Conservation (phyloP, 2,329 filamentous ascomycete species). For the Alternaria tenuissima region DNA sequence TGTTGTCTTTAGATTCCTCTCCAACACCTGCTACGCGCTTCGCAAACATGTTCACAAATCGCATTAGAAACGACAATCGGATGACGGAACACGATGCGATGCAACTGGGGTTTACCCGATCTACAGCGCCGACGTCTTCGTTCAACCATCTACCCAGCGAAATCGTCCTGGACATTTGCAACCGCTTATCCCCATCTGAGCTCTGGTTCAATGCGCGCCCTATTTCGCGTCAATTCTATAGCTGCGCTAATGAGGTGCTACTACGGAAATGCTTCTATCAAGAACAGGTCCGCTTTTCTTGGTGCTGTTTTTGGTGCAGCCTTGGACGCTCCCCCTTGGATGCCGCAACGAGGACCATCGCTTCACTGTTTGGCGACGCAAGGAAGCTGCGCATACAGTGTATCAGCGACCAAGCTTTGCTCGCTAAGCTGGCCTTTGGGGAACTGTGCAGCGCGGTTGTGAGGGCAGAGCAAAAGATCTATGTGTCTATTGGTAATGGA, state of each 20-base stretch:
- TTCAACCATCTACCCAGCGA: slow-evolving; percentile 12
- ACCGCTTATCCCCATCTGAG: slow-evolving; percentile 5
- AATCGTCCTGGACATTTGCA: slow-evolving; percentile 12
- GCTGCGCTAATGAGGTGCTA: slow-evolving; percentile 11
- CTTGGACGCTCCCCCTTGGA: slow-evolving; percentile 2
- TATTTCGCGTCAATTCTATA: slow-evolving; percentile 8
- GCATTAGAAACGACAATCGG: neutral
- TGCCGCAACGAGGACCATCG: neutral
- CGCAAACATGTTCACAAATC: neutral
- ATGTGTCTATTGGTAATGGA: slow-evolving; percentile 1
- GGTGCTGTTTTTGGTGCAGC: slow-evolving; percentile 20
- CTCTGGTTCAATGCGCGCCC: slow-evolving; percentile 11
- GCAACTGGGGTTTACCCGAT: neutral
- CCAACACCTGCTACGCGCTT: neutral
- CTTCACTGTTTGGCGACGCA: slow-evolving; percentile 3
- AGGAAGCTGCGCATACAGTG: neutral
- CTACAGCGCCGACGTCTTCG: neutral
- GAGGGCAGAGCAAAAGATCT: slow-evolving; percentile 9
- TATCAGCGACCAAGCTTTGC: slow-evolving; percentile 2
- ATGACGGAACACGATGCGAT: neutral
- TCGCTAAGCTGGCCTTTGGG: slow-evolving; percentile 4
- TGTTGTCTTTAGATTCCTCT: neutral
- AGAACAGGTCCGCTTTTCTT: slow-evolving; percentile 3
- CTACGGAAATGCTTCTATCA: slow-evolving; percentile 11
- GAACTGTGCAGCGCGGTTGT: slow-evolving; percentile 5